phyloP scores from a whole-genome alignment of 371 early-diverging fungal species.

The Rhizopus arrhizus region DNA sequence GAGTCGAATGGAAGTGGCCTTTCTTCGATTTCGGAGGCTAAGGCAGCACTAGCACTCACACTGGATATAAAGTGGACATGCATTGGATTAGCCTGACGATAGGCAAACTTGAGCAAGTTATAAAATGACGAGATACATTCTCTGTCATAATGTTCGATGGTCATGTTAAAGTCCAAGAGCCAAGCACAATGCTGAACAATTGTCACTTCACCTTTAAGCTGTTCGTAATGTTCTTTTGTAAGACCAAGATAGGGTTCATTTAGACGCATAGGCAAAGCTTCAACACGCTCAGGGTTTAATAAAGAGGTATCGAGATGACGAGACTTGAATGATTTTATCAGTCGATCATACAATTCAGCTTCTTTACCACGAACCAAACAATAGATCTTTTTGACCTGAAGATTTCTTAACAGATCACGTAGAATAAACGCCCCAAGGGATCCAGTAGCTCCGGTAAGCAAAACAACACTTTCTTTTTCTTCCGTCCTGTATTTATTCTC shows the following conservation, averaged over 20 bases:
- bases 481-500: neutral
- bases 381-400: constrained; percentile 30
- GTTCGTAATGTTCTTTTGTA: constrained; percentile 15
- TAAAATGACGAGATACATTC: constrained; percentile 35
- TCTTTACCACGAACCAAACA: constrained; percentile 30
- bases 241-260: constrained; percentile 29
- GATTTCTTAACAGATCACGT: constrained; percentile 25
- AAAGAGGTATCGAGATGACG: constrained; percentile 27
- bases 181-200: constrained; percentile 39
- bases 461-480: constrained; percentile 17
- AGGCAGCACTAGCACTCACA: constrained; percentile 23
- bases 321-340: constrained; percentile 24
- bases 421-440: constrained; percentile 44
- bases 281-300: constrained; percentile 9
- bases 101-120: constrained; percentile 37
- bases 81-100: constrained; percentile 28
- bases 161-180: constrained; percentile 37
- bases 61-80: constrained; percentile 37
- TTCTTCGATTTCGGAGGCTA: constrained; percentile 23
- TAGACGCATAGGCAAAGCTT: constrained; percentile 18
- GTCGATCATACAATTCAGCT: constrained; percentile 15
- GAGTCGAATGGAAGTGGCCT: constrained; percentile 21
- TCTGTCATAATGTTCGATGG: constrained; percentile 36
- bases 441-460: constrained; percentile 50
- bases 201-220: constrained; percentile 31